These are phyloP conservation scores for Podila minutissima DNA, from an alignment of 192 early-diverging fungal species.

Conservation along the genomic window DNA sequence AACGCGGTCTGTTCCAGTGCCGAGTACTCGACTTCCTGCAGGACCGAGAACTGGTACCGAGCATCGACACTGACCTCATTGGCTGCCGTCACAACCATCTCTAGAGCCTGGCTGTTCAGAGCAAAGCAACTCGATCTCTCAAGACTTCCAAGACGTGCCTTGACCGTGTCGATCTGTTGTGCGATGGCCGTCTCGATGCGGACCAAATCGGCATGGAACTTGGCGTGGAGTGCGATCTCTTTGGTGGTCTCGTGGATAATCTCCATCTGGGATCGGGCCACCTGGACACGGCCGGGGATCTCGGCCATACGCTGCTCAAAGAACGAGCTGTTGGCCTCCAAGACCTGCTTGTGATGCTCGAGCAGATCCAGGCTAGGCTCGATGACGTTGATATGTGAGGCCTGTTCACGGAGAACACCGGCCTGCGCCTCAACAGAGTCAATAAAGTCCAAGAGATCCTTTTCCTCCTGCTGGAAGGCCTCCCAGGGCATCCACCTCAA, in stretches of 20 bases:
- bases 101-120: conserved; percentile 37
- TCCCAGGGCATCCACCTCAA: conserved; percentile 52
- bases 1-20: conserved; percentile 39
- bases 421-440: conserved; percentile 17
- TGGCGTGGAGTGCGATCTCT: conserved; percentile 48
- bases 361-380: background rate
- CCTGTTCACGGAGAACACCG: conserved; percentile 10
- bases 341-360: conserved; percentile 11
- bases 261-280: conserved; percentile 24
- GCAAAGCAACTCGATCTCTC: conserved; percentile 52
- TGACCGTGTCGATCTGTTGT: conserved; percentile 47
- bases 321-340: conserved; percentile 24
- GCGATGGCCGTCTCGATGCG: conserved; percentile 46
- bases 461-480: conserved; percentile 39
- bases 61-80: conserved; percentile 37
- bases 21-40: conserved; percentile 48
- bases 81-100: conserved; percentile 26
- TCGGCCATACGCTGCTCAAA: conserved; percentile 23
- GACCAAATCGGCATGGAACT: conserved; percentile 49
- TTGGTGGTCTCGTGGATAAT: conserved; percentile 43
- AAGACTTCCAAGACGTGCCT: conserved; percentile 34
- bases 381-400: background rate
- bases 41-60: conserved; percentile 43
- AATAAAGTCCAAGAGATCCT: conserved; percentile 22
- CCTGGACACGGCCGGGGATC: conserved; percentile 23